phyloP scores from a whole-genome alignment of 768 basidiomycete species.

The Pleurotus cornucopiae region DNA sequence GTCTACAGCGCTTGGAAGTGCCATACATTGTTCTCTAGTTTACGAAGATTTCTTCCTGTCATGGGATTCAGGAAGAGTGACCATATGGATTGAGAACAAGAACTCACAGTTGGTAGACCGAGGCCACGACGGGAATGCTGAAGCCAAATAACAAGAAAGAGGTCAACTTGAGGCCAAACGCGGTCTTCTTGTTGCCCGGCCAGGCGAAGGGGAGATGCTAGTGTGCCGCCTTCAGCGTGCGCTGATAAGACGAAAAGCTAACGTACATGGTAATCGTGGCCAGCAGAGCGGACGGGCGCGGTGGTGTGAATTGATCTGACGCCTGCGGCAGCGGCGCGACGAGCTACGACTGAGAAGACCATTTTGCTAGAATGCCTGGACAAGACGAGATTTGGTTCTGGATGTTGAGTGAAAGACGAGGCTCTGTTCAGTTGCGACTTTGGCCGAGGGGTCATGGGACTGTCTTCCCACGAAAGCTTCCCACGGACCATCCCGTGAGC shows the following conservation, averaged over 20 bases:
- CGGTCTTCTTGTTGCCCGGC: conserved; percentile 45
- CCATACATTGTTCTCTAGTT: too few species aligned
- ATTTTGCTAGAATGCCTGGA: conserved; percentile 21
- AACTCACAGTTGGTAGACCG: conserved; percentile 61
- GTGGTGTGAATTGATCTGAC: conserved; percentile 23
- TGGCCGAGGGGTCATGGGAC: neutral
- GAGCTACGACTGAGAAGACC: conserved; percentile 37
- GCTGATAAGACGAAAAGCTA: neutral
- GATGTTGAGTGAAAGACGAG: neutral
- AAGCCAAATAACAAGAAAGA: conserved; percentile 53
- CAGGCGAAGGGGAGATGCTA: conserved; percentile 57
- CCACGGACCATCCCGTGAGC: too few species aligned
- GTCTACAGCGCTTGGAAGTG: too few species aligned
- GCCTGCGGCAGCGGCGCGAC: conserved; percentile 30
- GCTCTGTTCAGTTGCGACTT: neutral
- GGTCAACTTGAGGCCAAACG: conserved; percentile 45
- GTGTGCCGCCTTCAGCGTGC: conserved; percentile 11
- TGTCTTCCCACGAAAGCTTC: neutral
- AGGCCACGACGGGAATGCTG: conserved; percentile 62
- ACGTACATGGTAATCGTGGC: conserved; percentile 56
- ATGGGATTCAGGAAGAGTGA: too few species aligned
- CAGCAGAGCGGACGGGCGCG: conserved; percentile 38
- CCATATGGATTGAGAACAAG: too few species aligned
- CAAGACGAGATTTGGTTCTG: conserved; percentile 7
- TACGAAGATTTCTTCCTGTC: too few species aligned